A percentile compares a stretch with the other conserved stretches of the same genome.
phyloP scores from a whole-genome alignment of 805 yeast species.

The Lipomyces oligophaga region DNA sequence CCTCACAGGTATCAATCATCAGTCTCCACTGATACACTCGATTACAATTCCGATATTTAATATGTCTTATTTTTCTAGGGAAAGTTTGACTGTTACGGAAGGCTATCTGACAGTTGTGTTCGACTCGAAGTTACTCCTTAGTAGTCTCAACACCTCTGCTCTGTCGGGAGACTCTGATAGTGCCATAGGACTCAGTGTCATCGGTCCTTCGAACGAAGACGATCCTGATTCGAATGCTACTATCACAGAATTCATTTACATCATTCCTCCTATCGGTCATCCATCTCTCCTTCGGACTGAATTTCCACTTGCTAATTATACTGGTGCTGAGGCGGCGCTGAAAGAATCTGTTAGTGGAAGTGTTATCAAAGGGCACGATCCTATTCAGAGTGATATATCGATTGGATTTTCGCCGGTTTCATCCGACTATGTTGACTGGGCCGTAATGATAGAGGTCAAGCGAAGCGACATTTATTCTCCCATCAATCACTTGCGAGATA shows the following conservation, averaged over 20 bases:
- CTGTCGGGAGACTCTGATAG: too few relatives aligned
- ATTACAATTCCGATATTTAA: too few relatives aligned
- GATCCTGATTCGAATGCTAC: too few relatives aligned
- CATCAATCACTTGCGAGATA: slow-evolving; percentile 54
- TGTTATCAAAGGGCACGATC: slow-evolving; percentile 39
- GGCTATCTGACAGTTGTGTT: too few relatives aligned
- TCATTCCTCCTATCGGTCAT: slow-evolving; percentile 17
- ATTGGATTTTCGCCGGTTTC: slow-evolving; percentile 53
- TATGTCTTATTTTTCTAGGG: too few relatives aligned
- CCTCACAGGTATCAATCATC: too few relatives aligned
- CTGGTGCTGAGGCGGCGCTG: slow-evolving; percentile 37
- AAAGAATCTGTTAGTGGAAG: slow-evolving; percentile 46
- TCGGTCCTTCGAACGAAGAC: too few relatives aligned
- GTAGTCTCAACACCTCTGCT: too few relatives aligned
- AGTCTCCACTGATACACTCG: too few relatives aligned
- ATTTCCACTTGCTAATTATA: slow-evolving; percentile 32
- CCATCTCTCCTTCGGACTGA: slow-evolving; percentile 17
- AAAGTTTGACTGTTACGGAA: too few relatives aligned
- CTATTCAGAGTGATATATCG: slow-evolving; percentile 45
- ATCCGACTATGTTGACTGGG: slow-evolving; percentile 55
- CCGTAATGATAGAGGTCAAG: slow-evolving; percentile 66
- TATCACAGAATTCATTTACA: slow-evolving; percentile 17
- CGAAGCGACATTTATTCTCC: slow-evolving; percentile 60
- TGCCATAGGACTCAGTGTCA: too few relatives aligned
- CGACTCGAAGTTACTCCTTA: too few relatives aligned